Evolutionary conservation across 2,329 filamentous ascomycete species (phyloP).

Genomic region (Trichoderma citrinoviride): DNA sequence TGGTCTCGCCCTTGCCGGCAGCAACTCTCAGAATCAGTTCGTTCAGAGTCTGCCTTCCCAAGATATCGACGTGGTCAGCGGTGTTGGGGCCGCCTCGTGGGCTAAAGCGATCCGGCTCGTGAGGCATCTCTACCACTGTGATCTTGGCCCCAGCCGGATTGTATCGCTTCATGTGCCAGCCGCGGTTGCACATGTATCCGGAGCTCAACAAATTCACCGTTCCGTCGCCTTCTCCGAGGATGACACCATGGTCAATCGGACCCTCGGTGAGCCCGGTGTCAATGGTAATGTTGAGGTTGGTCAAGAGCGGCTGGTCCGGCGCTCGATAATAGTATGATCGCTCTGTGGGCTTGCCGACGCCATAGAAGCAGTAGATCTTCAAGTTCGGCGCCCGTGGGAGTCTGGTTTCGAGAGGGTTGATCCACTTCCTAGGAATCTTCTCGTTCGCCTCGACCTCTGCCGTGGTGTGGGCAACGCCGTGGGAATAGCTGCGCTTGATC

Average conservation of each 20-base stretch:
- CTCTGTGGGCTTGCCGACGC: constrained; percentile 89
- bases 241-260: constrained; percentile 79
- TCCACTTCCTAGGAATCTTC: constrained; percentile 77
- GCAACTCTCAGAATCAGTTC: constrained; percentile 85
- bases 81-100: constrained; percentile 69
- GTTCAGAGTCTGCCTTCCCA: constrained; percentile 84
- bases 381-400: constrained; percentile 83
- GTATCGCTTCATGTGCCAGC: constrained; percentile 90
- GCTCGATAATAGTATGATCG: constrained; percentile 84
- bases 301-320: constrained; percentile 61
- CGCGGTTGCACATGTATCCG: constrained; percentile 95
- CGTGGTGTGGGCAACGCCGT: constrained; percentile 77
- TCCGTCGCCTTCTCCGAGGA: constrained; percentile 93
- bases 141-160: constrained; percentile 82
- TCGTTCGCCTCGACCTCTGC: constrained; percentile 81
- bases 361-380: constrained; percentile 98
- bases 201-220: constrained; percentile 90
- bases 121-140: constrained; percentile 91
- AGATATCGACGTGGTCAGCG: constrained; percentile 94
- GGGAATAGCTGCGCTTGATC: constrained; percentile 74
- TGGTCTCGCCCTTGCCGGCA: constrained; percentile 76
- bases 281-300: constrained; percentile 70
- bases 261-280: constrained; percentile 62
- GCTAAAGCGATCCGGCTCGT: constrained; percentile 90
- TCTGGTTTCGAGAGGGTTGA: constrained; percentile 88